Conservation (phyloP, 345 rosid genomes). For the Melaleuca quinquenervia region DNA sequence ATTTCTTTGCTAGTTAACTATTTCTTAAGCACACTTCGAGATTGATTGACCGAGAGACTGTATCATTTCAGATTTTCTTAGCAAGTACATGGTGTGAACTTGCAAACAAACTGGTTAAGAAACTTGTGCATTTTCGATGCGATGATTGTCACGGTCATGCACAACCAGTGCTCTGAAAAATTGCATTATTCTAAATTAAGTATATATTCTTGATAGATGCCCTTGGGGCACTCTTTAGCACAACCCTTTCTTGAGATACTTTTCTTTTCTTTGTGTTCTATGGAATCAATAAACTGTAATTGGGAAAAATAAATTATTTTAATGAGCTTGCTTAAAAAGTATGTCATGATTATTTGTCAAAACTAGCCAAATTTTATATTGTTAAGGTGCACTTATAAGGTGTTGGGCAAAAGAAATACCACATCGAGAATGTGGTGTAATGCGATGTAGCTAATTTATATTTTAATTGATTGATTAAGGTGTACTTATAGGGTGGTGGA, state of each 20-base stretch:
- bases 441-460: background rate
- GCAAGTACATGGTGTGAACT: background rate
- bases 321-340: background rate
- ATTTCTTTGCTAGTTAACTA: background rate
- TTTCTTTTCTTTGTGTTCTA: background rate
- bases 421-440: background rate
- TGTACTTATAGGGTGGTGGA: background rate
- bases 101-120: background rate
- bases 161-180: background rate
- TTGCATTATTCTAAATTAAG: background rate
- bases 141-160: background rate
- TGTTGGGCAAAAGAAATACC: background rate
- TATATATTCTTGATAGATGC: background rate
- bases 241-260: background rate
- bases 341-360: background rate
- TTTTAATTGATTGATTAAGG: background rate
- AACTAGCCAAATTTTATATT: background rate
- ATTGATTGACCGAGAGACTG: background rate
- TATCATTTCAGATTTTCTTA: background rate
- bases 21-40: background rate
- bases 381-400: background rate
- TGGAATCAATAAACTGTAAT: background rate
- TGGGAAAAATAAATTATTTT: background rate
- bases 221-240: background rate
- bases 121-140: fast-evolving